Percentiles rank a stretch among this genome's conserved stretches.
Conservation (phyloP, 2,329 filamentous ascomycete species). For the Xylariales sp. region DNA sequence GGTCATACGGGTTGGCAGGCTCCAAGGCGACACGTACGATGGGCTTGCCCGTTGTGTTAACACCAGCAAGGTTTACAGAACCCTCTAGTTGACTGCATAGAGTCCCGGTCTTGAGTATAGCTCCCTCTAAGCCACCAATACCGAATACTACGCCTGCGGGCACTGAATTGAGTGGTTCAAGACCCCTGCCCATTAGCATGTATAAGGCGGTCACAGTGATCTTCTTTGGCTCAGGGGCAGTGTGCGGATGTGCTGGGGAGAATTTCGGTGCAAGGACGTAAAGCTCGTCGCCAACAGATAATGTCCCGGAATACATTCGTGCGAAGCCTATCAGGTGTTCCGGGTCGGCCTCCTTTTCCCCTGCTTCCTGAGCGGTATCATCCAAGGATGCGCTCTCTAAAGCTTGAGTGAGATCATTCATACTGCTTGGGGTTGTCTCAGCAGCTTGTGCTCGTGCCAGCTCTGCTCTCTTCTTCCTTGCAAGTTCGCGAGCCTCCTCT, state of each 20-base stretch:
- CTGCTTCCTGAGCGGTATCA: slow-evolving; percentile 39
- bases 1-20: slow-evolving; percentile 80
- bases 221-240: slow-evolving; percentile 69
- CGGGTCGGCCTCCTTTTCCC: slow-evolving; percentile 60
- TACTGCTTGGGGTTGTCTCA: slow-evolving; percentile 37
- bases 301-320: slow-evolving; percentile 82
- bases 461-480: slow-evolving; percentile 82
- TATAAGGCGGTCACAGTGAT: slow-evolving; percentile 85
- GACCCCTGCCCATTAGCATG: slow-evolving; percentile 87
- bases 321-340: slow-evolving; percentile 95
- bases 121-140: slow-evolving; percentile 84
- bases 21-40: slow-evolving; percentile 97
- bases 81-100: slow-evolving; percentile 84
- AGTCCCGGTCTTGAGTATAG: slow-evolving; percentile 93
- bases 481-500: slow-evolving; percentile 85
- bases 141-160: slow-evolving; percentile 95
- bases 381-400: slow-evolving; percentile 59
- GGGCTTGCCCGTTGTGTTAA: slow-evolving; percentile 73
- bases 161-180: slow-evolving; percentile 78
- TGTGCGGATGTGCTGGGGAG: slow-evolving; percentile 71
- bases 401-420: slow-evolving; percentile 54
- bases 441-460: slow-evolving; percentile 73
- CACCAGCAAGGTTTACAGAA: slow-evolving; percentile 83
- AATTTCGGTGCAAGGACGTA: slow-evolving; percentile 94
- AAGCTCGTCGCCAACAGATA: slow-evolving; percentile 83